These are phyloP conservation scores for Mortierella sp. DNA, from an alignment of 371 early-diverging fungal species.

Conservation along the genomic window DNA sequence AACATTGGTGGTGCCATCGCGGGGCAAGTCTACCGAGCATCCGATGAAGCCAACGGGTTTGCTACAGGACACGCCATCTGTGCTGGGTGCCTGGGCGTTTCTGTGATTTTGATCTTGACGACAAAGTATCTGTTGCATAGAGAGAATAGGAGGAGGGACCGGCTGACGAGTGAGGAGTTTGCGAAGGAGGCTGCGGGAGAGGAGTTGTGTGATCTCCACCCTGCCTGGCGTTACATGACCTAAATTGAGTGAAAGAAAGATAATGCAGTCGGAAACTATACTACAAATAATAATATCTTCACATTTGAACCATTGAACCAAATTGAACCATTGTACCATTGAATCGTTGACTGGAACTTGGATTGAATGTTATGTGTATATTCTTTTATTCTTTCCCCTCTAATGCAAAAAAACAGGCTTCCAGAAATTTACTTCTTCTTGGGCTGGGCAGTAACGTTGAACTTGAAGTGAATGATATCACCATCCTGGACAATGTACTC, in stretches of 20 bases:
- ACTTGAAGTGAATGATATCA: conserved; percentile 67
- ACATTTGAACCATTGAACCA: neutral
- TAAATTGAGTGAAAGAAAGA: conserved; percentile 25
- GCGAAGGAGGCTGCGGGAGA: conserved; percentile 58
- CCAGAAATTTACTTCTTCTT: conserved; percentile 50
- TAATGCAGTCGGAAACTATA: neutral
- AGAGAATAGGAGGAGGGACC: conserved; percentile 65
- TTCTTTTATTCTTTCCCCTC: neutral
- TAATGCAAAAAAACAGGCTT: neutral
- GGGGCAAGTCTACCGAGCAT: conserved; percentile 72
- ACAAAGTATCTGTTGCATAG: conserved; percentile 59
- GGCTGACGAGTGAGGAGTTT: conserved; percentile 64
- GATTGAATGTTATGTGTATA: neutral
- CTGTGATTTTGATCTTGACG: conserved; percentile 47
- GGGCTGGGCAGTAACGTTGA: conserved; percentile 59
- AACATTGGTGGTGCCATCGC: conserved; percentile 69
- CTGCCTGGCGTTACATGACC: conserved; percentile 67
- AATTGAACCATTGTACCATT: neutral
- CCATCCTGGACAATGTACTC: conserved; percentile 86
- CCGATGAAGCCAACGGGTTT: conserved; percentile 65
- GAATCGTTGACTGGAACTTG: no score
- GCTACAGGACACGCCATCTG: conserved; percentile 60
- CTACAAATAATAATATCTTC: neutral
- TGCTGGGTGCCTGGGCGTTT: conserved; percentile 52
- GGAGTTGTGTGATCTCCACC: conserved; percentile 67